Base-by-base conservation (phyloP, 805 yeast genomes). In the Candida gorgasii region DNA sequence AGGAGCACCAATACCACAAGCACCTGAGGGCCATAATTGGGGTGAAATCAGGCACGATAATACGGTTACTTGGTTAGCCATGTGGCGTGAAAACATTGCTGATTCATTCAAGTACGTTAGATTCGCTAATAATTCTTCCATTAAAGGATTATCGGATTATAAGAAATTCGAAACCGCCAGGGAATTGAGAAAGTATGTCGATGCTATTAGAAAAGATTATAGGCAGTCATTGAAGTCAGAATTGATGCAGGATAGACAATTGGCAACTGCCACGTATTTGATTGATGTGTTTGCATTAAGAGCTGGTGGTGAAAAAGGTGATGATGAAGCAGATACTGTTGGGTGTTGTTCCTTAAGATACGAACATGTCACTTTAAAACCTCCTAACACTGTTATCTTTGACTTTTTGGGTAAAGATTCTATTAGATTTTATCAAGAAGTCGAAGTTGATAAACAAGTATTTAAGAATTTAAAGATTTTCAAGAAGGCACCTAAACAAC, bases 301-400 rank as follows among this genome's bases (percentile, higher is more conserved):
- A 84, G 97, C 97, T 1, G 97, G 97, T 61, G 97, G 97, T 54
- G 97, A 92, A 63, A 92, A 92, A 62, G 85, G 92, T 8, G 98
- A 92, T 3, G 98, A 92, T 52, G 97, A 90, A 60, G 98, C 98
- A 2, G 98, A 92, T 61, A 92, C 98, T 1, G 98, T 92, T 34
- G 98, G 98, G 34, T 92, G 98, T 65, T 92, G 98, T 67, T 90
- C 97, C 1, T 75, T 92, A 51, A 72, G 98, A 55, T 90, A 70
- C 57, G 98, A 90, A 61, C 98, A 90, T 63, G 78, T 92, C 33
- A 83, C 90, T 1, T 72, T 92, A 45, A 79, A 79, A 51, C 96
- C 96, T 2, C 97, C 97, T 7, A 80, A 80, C 51, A 84, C 76
- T 4, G 97, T 92, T 12, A 76, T 85, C 8, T 89, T 90, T 67